Percentiles rank a stretch among this genome's conserved stretches.
Conservation (phyloP, 1,139 yeast species). For the Yamadazyma atmosphaerica region DNA sequence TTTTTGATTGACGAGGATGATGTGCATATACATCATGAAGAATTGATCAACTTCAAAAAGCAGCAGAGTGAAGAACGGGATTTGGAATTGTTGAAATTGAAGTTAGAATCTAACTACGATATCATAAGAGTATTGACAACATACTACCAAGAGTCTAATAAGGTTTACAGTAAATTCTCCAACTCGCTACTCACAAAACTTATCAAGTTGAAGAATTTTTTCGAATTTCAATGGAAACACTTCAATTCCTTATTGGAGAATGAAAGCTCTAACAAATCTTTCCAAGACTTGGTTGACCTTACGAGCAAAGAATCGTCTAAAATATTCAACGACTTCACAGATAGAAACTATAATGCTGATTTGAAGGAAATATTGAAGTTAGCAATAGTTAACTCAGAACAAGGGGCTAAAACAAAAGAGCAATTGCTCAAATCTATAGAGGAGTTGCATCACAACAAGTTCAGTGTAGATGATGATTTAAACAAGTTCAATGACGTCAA, state of each 20-base stretch:
- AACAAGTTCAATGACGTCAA: slow-evolving; percentile 15
- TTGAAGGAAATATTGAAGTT: slow-evolving; percentile 21
- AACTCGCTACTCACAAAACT: slow-evolving; percentile 33
- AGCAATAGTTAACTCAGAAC: neutral
- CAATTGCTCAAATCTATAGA: slow-evolving; percentile 6
- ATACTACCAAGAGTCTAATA: slow-evolving; percentile 43
- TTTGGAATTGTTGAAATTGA: slow-evolving; percentile 35
- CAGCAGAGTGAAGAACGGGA: slow-evolving; percentile 28
- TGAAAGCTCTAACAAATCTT: slow-evolving; percentile 11
- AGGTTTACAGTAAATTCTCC: slow-evolving; percentile 35
- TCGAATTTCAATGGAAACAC: slow-evolving; percentile 36
- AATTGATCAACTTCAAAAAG: slow-evolving; percentile 20
- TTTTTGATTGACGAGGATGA: slow-evolving; percentile 20
- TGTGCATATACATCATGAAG: slow-evolving; percentile 27
- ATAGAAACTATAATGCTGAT: slow-evolving; percentile 29
- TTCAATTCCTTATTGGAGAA: slow-evolving; percentile 25
- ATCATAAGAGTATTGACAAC: slow-evolving; percentile 30
- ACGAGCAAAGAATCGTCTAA: slow-evolving; percentile 37
- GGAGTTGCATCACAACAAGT: slow-evolving; percentile 8
- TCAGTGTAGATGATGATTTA: slow-evolving; percentile 4
- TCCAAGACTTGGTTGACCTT: slow-evolving; percentile 33
- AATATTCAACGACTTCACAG: slow-evolving; percentile 31
- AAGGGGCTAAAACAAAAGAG: neutral
- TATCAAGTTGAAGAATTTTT: slow-evolving; percentile 40
- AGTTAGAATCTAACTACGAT: slow-evolving; percentile 36